Base-by-base conservation (phyloP, 192 early-diverging fungal species). In the Pilobolus umbonatus region DNA sequence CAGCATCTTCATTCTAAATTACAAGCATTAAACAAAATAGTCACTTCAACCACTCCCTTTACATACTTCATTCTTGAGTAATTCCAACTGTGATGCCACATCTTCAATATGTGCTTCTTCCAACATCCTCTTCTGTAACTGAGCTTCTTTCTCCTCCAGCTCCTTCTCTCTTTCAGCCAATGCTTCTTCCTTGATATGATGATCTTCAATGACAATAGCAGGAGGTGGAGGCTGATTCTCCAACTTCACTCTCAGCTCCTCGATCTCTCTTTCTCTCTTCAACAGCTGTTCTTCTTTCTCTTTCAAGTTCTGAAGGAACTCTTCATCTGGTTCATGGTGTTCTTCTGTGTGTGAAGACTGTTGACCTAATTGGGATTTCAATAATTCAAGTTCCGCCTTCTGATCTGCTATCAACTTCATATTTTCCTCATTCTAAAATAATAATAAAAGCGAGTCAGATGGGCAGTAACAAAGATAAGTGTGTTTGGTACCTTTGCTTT, bases 1-100 rank as follows among this genome's bases (percentile, higher is more conserved):
- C 29, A 10, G 64, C 60, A 24, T 65, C 70, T 24, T 62, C 38
- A 39, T 72, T 72, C 70, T 72, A 39, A 50, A 50, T 47, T 47
- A 31, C 40, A 17, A 42, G 19, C 39, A 15, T 19, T 51, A 28
- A 44, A 45, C 21, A 52, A 52, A 9, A 35, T 30, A 29, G 52
- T 44, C 5, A 51, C 21, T 17, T 31, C 12, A 42, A 53, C n/a
- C 36, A 46, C 11, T 49, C n/a, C 32, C 22, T 28, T 35, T 25
- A 42, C 39, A 17, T 58, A 71, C 63, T 56, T 71, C 43, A 14
- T 25, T 36, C 36, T 61, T 72, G n/a, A 72, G 42, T 40, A 59
- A 26, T 31, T 57, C 60, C 17, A 72, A 40, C 49, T 72, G 64
- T 3, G 28, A 38, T 22, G 59, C 50, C 21, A 72, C 64, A 34